These are phyloP conservation scores for Macadamia integrifolia DNA, from an alignment of 164 flowering plant genomes.

Conservation along the genomic window DNA sequence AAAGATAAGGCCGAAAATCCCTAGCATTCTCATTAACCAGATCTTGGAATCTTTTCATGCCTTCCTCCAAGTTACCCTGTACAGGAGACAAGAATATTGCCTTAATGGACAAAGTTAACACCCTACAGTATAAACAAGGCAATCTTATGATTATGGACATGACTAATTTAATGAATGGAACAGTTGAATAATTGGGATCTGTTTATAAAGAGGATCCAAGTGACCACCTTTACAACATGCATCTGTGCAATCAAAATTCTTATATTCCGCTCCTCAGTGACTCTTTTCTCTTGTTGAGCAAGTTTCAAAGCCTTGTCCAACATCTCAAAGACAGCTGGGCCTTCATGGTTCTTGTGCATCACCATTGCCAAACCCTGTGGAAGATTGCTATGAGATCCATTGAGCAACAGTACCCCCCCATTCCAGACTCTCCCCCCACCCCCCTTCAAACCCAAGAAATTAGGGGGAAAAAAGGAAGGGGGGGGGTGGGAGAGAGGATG, in stretches of 20 bases:
- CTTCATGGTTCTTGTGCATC: conserved; percentile 89
- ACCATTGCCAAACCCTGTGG: conserved; percentile 84
- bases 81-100: neutral
- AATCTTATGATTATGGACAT: neutral
- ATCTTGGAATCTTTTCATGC: conserved; percentile 52
- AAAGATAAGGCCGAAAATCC: conserved; percentile 95
- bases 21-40: conserved; percentile 73
- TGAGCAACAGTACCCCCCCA: no score
- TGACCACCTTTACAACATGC: conserved; percentile 69
- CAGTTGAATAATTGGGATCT: neutral
- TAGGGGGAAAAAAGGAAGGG: no score
- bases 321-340: conserved; percentile 80
- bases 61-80: conserved; percentile 84
- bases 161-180: no score
- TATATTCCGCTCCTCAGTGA: conserved; percentile 84
- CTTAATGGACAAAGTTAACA: neutral
- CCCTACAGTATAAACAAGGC: no score
- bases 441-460: neutral
- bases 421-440: no score
- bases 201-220: neutral
- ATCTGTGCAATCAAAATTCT: conserved; percentile 84
- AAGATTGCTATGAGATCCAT: conserved; percentile 1
- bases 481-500: no score
- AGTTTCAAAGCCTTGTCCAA: conserved; percentile 58
- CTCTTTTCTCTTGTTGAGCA: conserved; percentile 57